Evolutionary conservation across 2,329 filamentous ascomycete species (phyloP).

Genomic region (Ceratocystis ficicola): DNA sequence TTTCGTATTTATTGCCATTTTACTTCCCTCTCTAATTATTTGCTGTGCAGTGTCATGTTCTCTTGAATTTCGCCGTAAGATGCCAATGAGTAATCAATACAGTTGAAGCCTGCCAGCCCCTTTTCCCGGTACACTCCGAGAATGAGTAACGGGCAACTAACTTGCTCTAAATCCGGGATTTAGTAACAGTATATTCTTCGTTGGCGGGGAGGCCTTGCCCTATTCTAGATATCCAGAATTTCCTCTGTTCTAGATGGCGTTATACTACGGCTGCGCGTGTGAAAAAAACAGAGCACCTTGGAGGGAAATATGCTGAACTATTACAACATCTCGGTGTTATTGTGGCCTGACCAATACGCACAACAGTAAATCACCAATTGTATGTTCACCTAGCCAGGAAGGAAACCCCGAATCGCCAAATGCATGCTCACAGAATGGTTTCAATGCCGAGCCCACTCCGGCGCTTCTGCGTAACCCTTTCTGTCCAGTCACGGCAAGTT

Average conservation of each 20-base stretch:
- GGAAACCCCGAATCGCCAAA: too few relatives aligned
- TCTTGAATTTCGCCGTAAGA: background rate
- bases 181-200: background rate
- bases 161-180: background rate
- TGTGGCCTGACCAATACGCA: too few relatives aligned
- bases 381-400: too few relatives aligned
- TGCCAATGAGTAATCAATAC: background rate
- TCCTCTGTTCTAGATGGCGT: background rate
- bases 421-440: background rate
- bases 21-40: background rate
- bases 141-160: background rate
- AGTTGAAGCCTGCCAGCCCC: background rate
- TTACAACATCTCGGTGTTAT: too few relatives aligned
- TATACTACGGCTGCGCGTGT: background rate
- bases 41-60: background rate
- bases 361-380: too few relatives aligned
- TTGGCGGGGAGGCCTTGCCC: background rate
- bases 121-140: conserved; percentile 1
- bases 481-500: background rate
- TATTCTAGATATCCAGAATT: background rate
- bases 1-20: background rate
- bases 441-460: conserved; percentile 12
- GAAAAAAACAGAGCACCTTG: too few relatives aligned
- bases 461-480: background rate
- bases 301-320: too few relatives aligned